Evolutionary conservation across 169 alveolate genomes (phyloP), one percentile per base, ranked within the genome.

Genomic region (Cryptosporidium tyzzeri): DNA sequence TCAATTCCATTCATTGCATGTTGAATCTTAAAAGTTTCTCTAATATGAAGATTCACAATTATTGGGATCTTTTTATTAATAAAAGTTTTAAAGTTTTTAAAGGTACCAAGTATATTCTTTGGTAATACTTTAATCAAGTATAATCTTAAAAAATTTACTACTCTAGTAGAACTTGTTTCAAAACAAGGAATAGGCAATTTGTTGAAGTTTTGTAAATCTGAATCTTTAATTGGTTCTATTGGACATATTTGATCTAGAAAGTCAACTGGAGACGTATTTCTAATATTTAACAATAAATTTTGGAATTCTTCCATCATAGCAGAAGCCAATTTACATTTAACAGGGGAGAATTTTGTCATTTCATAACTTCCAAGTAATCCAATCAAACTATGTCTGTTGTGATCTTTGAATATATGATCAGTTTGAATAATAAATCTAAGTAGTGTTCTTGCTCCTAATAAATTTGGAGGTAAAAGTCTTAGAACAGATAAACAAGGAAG

Each of bases 401-500:
- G 53, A 23, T 80, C 89, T 39, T 59, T 62, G 59, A 80, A 65
- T 3, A 80, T 16, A 21, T 80, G 14, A 1, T 80, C 89, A 3
- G 80, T 33, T 18, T 80, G 75, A 23, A 39, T n/a, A 2, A 80
- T 48, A 80, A 80, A 80, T 39, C 75, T 80, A 3, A 80, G 70
- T 3, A 80, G 50, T 9, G 75, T 80, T 80, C 89, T 80, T 4
- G 89, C 71, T 35, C 89, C 89, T 5, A 80, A 12, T 21, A 18
- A 45, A 21, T 45, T 80, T 61, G 89, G 89, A 39, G 89, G 89
- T 39, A 80, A 18, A 14, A 80, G 55, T 12, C 89, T 12, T 33
- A 80, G 68, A 59, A 80, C 23, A 7, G 89, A 80, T 41, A 45
- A 18, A n/a, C 80, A 80, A 16, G 89, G 89, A 10, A 80, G 53